A percentile compares a stretch with the other conserved stretches of the same genome.
phyloP scores from a whole-genome alignment of 169 alveolate species.

The Plasmodium reichenowi region DNA sequence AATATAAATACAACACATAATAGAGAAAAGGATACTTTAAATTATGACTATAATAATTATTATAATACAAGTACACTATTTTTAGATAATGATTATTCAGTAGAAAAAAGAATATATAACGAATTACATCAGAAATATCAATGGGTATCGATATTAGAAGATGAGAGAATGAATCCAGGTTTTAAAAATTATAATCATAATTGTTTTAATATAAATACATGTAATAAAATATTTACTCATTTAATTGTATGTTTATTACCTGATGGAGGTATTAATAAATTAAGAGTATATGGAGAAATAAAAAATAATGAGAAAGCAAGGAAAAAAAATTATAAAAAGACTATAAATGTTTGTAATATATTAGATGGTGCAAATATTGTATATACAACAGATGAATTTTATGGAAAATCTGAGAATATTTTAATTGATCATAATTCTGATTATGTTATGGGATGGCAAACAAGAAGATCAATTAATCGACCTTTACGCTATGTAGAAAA shows the following conservation, averaged over 20 bases:
- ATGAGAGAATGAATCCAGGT: slow-evolving; percentile 79
- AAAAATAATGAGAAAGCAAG: slow-evolving; percentile 54
- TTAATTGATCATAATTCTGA: slow-evolving; percentile 57
- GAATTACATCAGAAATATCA: slow-evolving; percentile 71
- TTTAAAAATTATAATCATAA: slow-evolving; percentile 72
- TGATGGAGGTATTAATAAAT: slow-evolving; percentile 80
- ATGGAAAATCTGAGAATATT: slow-evolving; percentile 72
- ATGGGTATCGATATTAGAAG: slow-evolving; percentile 76
- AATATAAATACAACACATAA: not conserved
- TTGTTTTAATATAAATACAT: slow-evolving; percentile 74
- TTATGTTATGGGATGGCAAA: slow-evolving; percentile 77
- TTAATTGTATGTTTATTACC: slow-evolving; percentile 77
- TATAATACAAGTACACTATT: slow-evolving; percentile 39
- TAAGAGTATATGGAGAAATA: slow-evolving; percentile 81
- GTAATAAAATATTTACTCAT: slow-evolving; percentile 77
- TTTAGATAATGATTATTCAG: slow-evolving; percentile 71
- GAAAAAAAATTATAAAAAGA: slow-evolving; percentile 62
- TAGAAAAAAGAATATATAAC: slow-evolving; percentile 65
- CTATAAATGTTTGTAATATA: slow-evolving; percentile 63
- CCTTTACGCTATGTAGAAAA: slow-evolving; percentile 74
- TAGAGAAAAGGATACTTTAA: slow-evolving; percentile 6
- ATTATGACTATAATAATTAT: not conserved
- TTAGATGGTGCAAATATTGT: slow-evolving; percentile 73
- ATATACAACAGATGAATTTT: slow-evolving; percentile 75
- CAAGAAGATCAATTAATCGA: slow-evolving; percentile 67